Base-by-base conservation (phyloP, 2,329 filamentous ascomycete genomes). In the Lasiodiplodia citricola region DNA sequence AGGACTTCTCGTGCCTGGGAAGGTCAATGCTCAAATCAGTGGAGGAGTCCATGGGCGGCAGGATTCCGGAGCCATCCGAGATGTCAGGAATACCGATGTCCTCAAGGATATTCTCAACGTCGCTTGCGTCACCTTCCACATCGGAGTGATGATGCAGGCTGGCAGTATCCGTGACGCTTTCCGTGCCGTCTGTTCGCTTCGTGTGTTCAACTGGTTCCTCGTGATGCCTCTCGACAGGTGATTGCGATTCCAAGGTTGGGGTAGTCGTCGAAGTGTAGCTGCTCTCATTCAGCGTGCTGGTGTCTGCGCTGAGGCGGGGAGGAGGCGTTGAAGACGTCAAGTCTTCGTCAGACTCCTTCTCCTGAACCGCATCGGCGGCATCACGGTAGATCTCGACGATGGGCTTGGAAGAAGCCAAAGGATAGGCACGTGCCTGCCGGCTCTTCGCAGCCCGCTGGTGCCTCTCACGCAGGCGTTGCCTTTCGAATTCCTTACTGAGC, bases 381-480 rank as follows among this genome's bases (percentile, higher is more conserved):
- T 97, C 93, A 73, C 92, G 92, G 77, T 98, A 99, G 10, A 99
- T 94, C 79, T 98, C 93, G 18, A 99, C 94, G 70, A 96, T 95
- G 7, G 96, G 94, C 75, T 94, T 96, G n/a, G 95, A 96, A 21
- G 93, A 94, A 51, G 94, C 93, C 72, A 96, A 88, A 23, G 96
- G 95, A 77, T 95, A 95, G 0, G 93, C 93, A 70, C 94, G 88
- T 16, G 93, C 92, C 77, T 89, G 88, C 54, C 88, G 87, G 76
- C 91, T 90, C 75, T 90, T 93, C 56, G 92, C 92, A 31, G 93
- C 92, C 69, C 93, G 86, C 77, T 94, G 91, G 74, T 91, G 91
- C 72, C 92, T 89, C 78, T 98, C 95, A 60, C 92, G 91, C 73
- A 96, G 88, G 55, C 96, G 88, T 80, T 99, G 95, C 74, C 95